Conservation (phyloP, 345 rosid genomes). For the Rhodomyrtus tomentosa region DNA sequence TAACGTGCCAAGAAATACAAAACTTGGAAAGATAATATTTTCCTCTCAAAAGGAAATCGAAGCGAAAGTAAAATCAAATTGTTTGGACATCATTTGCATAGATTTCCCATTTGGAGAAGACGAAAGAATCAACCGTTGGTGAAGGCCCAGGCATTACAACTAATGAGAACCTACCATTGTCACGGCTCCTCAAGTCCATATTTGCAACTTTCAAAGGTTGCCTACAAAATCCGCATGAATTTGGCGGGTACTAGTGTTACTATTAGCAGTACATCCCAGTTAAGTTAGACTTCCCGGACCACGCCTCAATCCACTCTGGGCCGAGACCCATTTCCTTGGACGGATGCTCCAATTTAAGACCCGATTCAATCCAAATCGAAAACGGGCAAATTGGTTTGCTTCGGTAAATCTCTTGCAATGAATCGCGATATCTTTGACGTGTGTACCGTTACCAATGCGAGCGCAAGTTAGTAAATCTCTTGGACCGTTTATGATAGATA, state of each 20-base stretch:
- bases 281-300: neutral
- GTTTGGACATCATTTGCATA: neutral
- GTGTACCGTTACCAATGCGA: neutral
- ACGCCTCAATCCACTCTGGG: neutral
- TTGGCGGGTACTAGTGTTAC: neutral
- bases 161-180: too few species aligned
- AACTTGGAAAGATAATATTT: neutral
- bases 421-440: neutral
- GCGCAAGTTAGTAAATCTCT: neutral
- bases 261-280: neutral
- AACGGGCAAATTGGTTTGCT: neutral
- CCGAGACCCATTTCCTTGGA: neutral
- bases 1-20: neutral
- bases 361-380: neutral
- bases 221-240: too few species aligned
- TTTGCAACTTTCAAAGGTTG: too few species aligned
- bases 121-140: neutral
- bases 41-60: neutral
- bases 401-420: neutral
- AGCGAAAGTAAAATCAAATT: neutral
- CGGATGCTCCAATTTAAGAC: neutral
- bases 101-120: neutral
- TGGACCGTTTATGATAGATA: too few species aligned
- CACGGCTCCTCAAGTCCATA: too few species aligned
- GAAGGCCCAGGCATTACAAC: too few species aligned